Conservation (phyloP, 2,329 filamentous ascomycete species). For the Talaromyces marneffei region DNA sequence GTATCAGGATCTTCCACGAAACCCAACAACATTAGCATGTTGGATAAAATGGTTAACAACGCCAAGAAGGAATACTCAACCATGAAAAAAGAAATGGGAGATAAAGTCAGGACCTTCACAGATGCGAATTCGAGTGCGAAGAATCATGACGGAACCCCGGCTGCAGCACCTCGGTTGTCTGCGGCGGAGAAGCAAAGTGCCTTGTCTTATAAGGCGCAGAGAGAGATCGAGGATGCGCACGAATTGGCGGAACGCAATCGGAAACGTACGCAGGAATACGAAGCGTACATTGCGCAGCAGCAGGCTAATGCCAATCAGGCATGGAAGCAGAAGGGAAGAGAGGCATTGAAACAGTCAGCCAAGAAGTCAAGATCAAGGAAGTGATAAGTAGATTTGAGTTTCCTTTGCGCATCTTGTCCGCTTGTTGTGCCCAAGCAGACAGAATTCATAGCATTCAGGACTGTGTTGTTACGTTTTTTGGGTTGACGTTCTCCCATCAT, state of each 20-base stretch:
- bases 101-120: conserved; percentile 20
- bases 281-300: background rate
- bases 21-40: conserved; percentile 19
- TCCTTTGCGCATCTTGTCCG: background rate
- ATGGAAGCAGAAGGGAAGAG: conserved; percentile 5
- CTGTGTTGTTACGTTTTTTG: conserved; percentile 2
- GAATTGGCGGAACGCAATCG: background rate
- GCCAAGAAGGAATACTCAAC: conserved; percentile 24
- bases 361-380: background rate
- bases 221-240: conserved; percentile 9
- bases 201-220: conserved; percentile 4
- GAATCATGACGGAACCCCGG: conserved; percentile 18
- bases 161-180: conserved; percentile 8
- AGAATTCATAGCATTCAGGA: background rate
- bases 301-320: background rate
- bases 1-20: conserved; percentile 8
- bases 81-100: conserved; percentile 21
- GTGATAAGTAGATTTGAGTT: background rate
- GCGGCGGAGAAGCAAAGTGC: conserved; percentile 5
- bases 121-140: conserved; percentile 22
- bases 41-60: conserved; percentile 34
- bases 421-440: background rate
- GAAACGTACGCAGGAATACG: background rate
- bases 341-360: background rate
- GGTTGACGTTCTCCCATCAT: background rate